These are phyloP conservation scores for Toxicodendron radicans DNA, from an alignment of 345 rosid genomes.

Conservation along the genomic window DNA sequence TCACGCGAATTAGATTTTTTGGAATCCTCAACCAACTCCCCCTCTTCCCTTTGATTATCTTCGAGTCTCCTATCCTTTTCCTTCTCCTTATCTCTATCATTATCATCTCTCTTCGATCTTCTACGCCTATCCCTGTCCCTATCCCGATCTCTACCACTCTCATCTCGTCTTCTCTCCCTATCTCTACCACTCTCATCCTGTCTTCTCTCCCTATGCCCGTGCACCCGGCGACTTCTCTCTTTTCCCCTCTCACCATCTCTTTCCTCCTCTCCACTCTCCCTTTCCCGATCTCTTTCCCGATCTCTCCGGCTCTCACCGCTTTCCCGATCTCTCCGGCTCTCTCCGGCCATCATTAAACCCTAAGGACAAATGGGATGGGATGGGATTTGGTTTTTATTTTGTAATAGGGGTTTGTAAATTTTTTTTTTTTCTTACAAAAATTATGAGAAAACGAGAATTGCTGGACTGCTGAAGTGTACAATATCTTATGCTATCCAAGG, in stretches of 20 bases:
- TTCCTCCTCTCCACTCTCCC: conserved; percentile 20
- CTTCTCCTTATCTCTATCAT: conserved; percentile 29
- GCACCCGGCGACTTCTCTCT: too few relatives aligned
- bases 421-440: too few relatives aligned
- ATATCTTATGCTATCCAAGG: too few relatives aligned
- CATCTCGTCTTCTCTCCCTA: conserved; percentile 18
- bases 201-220: conserved; percentile 22
- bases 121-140: conserved; percentile 19
- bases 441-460: too few relatives aligned
- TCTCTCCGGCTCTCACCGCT: too few relatives aligned
- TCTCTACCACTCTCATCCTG: not conserved
- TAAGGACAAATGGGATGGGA: too few relatives aligned
- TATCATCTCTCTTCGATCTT: not conserved
- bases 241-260: conserved; percentile 17
- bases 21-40: conserved; percentile 26
- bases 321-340: too few relatives aligned
- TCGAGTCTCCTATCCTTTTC: conserved; percentile 31
- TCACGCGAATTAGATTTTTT: conserved; percentile 32
- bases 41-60: conserved; percentile 30
- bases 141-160: not conserved
- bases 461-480: too few relatives aligned
- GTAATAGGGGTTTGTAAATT: too few relatives aligned
- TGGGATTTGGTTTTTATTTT: too few relatives aligned
- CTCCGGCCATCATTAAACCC: too few relatives aligned
- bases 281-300: conserved; percentile 4